Evolutionary conservation across 768 basidiomycete genomes (phyloP), one percentile per base, ranked within the genome.

Genomic region (Serendipita indica): DNA sequence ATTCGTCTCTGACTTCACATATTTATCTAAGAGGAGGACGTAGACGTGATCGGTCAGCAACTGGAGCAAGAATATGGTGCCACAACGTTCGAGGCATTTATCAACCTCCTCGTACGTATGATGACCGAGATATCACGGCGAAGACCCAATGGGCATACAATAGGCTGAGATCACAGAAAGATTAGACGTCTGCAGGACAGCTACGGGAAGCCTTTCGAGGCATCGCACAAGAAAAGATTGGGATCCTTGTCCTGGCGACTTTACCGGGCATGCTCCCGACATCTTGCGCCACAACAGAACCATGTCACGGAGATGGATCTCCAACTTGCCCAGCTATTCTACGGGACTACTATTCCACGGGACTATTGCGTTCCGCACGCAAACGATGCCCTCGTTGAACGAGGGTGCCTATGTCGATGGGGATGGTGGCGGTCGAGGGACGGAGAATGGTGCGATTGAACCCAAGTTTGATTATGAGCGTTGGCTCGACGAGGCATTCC

Each of bases 81-180:
- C 20, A 82, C 97, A 18, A 89, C 83, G 0, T 97, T 86, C 67
- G 88, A 97, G 67, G 90, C 92, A 1, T 97, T 94, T 67, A 88
- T 96, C 64, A 89, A 92, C 61, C 81, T 97, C 62, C 72, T 99
- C 72, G 93, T 93, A 67, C 43, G 5, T n/a, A n/a, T n/a, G n/a
- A n/a, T n/a, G n/a, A n/a, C n/a, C n/a, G n/a, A n/a, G n/a, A n/a
- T n/a, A n/a, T n/a, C n/a, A n/a, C n/a, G n/a, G n/a, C n/a, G n/a
- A n/a, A n/a, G n/a, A n/a, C 57, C 54, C 39, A n/a, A 58, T 16
- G 28, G 12, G 58, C 25, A 12, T 25, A 52, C 20, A 30, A 30
- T 63, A 97, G 93, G 89, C 93, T 57, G 91, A 91, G 27, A 92
- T 96, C 61, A 92, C 82, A 28, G 93, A 98, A n/a, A 72, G 96